Conservation (phyloP, 106 monocot species). For the Dendrobium catenatum region DNA sequence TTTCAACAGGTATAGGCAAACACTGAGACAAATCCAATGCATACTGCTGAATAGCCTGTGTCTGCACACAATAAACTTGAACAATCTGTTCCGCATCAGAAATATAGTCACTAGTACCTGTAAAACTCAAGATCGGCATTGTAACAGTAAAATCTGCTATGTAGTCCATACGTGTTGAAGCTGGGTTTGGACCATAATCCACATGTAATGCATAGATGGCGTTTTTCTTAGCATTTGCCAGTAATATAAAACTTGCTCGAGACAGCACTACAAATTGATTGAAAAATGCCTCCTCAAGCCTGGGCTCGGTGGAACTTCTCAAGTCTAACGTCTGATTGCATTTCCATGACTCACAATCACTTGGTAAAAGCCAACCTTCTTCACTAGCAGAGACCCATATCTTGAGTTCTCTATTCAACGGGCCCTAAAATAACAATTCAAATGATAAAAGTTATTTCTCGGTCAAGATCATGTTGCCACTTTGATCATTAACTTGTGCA, state of each 20-base stretch:
- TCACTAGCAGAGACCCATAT: conserved; percentile 74
- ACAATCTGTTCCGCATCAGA: conserved; percentile 75
- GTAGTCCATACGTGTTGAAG: conserved; percentile 83
- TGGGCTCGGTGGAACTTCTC: conserved; percentile 62
- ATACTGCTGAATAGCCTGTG: conserved; percentile 99
- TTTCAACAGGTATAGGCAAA: conserved; percentile 50
- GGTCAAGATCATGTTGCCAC: not conserved
- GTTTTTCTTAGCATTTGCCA: conserved; percentile 98
- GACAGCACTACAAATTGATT: conserved; percentile 90
- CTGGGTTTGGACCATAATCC: conserved; percentile 70
- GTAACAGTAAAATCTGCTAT: conserved; percentile 93
- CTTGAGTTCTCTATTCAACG: conserved; percentile 89
- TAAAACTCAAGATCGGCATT: conserved; percentile 98
- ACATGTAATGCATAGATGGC: conserved; percentile 96
- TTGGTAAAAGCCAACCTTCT: conserved; percentile 88
- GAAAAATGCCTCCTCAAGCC: conserved; percentile 82
- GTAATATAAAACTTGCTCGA: conserved; percentile 65
- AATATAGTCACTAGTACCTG: conserved; percentile 60
- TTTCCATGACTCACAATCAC: conserved; percentile 84
- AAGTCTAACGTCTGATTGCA: conserved; percentile 90
- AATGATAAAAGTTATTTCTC: not conserved
- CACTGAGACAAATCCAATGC: conserved; percentile 84
- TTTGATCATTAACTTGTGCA: not conserved
- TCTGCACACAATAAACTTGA: conserved; percentile 96
- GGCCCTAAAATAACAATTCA: conserved; percentile 41